A percentile compares a stretch with the other conserved stretches of the same genome.
phyloP scores from a whole-genome alignment of 352 stramenopile species.

The Globisporangium cylindrosporum region DNA sequence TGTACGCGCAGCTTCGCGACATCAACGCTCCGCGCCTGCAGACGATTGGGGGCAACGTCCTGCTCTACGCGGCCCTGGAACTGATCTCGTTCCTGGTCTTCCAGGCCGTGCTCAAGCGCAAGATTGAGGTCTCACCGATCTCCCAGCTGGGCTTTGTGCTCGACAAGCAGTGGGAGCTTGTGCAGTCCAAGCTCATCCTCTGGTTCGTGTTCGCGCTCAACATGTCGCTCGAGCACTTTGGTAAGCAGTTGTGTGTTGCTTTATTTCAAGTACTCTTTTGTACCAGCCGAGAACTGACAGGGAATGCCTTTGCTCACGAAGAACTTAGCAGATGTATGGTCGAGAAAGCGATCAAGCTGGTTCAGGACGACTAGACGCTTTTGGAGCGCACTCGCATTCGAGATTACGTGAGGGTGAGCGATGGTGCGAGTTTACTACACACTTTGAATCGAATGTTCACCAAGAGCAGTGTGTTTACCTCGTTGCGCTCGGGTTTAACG shows the following conservation, averaged over 20 bases:
- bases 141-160: slow-evolving; percentile 38
- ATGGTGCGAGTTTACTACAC: no score
- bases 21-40: slow-evolving; percentile 15
- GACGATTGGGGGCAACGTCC: slow-evolving; percentile 27
- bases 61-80: slow-evolving; percentile 26
- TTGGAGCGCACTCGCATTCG: no score
- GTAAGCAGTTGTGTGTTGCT: slow-evolving; percentile 7
- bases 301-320: no score
- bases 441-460: no score
- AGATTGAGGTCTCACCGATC: slow-evolving; percentile 24
- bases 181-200: slow-evolving; percentile 42
- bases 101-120: slow-evolving; percentile 21
- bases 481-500: no score
- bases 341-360: no score
- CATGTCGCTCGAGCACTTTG: slow-evolving; percentile 32
- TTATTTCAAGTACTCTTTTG: not conserved
- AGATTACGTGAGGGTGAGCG: no score
- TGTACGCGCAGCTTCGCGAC: slow-evolving; percentile 29
- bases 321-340: no score
- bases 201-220: slow-evolving; percentile 42
- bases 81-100: slow-evolving; percentile 19
- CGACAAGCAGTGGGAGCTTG: slow-evolving; percentile 29
- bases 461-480: no score
- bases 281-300: not conserved
- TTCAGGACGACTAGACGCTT: no score